Percentiles rank a stretch among this genome's conserved stretches.
These are phyloP conservation scores for Anisodus tanguticus DNA, from an alignment of 257 asterid genomes.

Conservation along the genomic window DNA sequence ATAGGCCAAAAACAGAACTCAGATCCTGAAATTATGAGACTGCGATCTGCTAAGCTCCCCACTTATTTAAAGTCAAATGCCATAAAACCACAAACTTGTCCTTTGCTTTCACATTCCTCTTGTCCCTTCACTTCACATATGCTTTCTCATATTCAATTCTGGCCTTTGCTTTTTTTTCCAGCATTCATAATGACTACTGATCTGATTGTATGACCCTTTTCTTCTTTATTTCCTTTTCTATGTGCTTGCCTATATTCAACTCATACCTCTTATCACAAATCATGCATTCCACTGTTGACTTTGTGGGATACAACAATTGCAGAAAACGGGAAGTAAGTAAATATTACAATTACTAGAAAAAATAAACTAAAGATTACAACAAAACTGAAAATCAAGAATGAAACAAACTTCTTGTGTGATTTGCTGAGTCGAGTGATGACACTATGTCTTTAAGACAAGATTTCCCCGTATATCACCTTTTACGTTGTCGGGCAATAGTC, in stretches of 20 bases:
- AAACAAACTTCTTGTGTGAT: too few species aligned
- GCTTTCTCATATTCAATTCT: conserved; percentile 22
- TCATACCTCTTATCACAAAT: background rate
- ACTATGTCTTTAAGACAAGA: too few species aligned
- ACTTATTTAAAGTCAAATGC: conserved; percentile 34
- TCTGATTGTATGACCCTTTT: background rate
- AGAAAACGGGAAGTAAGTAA: too few species aligned
- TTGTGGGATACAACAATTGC: too few species aligned
- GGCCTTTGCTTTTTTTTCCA: conserved; percentile 43
- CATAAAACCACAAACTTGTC: conserved; percentile 34
- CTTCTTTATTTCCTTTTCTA: conserved; percentile 15
- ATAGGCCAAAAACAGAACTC: conserved; percentile 34
- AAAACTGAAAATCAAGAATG: too few species aligned
- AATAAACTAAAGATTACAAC: too few species aligned
- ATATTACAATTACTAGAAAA: too few species aligned
- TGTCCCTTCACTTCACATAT: conserved; percentile 17
- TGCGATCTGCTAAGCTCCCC: conserved; percentile 32
- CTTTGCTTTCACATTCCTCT: conserved; percentile 5
- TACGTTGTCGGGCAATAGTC: too few species aligned
- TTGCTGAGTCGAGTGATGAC: too few species aligned
- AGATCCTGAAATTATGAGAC: conserved; percentile 35
- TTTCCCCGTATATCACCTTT: too few species aligned
- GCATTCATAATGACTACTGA: conserved; percentile 17
- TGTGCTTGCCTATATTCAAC: conserved; percentile 16
- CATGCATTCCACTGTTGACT: background rate